Percentiles rank a stretch among this genome's conserved stretches.
Evolutionary conservation across 2,329 filamentous ascomycete species (phyloP).

Genomic region (Trichoderma citrinoviride): DNA sequence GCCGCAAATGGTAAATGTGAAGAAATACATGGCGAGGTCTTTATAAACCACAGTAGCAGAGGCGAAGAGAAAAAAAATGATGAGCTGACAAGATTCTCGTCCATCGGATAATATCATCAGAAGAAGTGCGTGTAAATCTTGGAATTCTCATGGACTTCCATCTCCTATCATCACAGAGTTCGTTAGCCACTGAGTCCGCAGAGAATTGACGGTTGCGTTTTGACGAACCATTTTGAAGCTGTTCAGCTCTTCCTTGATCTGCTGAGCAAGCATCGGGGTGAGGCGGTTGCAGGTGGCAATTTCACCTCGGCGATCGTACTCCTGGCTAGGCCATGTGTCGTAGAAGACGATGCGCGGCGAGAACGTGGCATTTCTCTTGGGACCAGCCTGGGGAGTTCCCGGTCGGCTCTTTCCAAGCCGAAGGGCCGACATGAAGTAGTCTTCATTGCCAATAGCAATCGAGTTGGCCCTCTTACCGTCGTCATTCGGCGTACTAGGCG

Average conservation of each 20-base stretch:
- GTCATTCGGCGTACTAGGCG: conserved; percentile 83
- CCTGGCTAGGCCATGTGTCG: conserved; percentile 92
- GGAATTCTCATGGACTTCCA: conserved; percentile 98
- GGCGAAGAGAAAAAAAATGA: conserved; percentile 27
- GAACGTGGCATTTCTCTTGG: conserved; percentile 68
- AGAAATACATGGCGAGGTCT: conserved; percentile 49
- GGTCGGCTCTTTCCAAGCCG: conserved; percentile 79
- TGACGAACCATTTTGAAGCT: conserved; percentile 83
- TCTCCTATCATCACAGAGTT: conserved; percentile 63
- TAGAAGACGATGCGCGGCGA: conserved; percentile 92
- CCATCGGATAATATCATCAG: conserved; percentile 47
- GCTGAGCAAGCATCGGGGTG: conserved; percentile 94
- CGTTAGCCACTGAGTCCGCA: conserved; percentile 37
- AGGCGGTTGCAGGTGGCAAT: conserved; percentile 97
- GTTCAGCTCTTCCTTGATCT: conserved; percentile 99
- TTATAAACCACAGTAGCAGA: conserved; percentile 23
- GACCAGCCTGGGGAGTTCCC: conserved; percentile 67
- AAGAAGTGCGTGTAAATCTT: conserved; percentile 99
- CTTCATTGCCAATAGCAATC: conserved; percentile 74
- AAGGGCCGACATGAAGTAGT: conserved; percentile 82
- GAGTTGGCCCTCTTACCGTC: conserved; percentile 67
- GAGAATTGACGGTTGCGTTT: background rate
- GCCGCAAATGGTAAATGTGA: conserved; percentile 49
- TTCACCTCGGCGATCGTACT: conserved; percentile 94
- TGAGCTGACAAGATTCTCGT: conserved; percentile 28